Evolutionary conservation across 169 alveolate species (phyloP), one percentile per base, ranked within the genome.

Genomic region (Neospora caninum): DNA sequence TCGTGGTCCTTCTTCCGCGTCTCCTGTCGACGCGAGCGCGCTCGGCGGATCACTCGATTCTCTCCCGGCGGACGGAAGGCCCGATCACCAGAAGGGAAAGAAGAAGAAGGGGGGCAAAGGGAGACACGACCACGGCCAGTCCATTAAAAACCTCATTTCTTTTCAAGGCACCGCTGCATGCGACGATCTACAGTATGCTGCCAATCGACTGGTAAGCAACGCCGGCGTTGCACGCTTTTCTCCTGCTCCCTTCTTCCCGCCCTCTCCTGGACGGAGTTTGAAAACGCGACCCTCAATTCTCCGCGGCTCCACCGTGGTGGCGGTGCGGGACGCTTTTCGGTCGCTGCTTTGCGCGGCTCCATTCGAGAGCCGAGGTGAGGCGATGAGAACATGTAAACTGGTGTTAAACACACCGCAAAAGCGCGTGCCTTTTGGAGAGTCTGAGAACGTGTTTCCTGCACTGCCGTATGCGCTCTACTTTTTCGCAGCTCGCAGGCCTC

Each of bases 181-280:
- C 45, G 86, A n/a, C 27, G 86, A 78, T 38, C 86, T 78, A 0
- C 49, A 78, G 86, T 78, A 78, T 38, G 86, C 86, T n/a, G 86
- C 45, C 49, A 78, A 78, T n/a, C 39, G 86, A 22, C 86, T 78
- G 86, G 86, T 78, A 78, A 64, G 73, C 73, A 13, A 13, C 58
- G 58, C 13, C 58, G 58, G 58, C 22, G 58, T 13, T 13, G 58
- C n/a, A n/a, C n/a, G n/a, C n/a, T n/a, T n/a, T n/a, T n/a, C n/a
- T n/a, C n/a, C n/a, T n/a, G n/a, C n/a, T n/a, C n/a, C n/a, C n/a
- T n/a, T n/a, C n/a, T n/a, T n/a, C n/a, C n/a, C n/a, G n/a, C n/a
- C n/a, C n/a, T n/a, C n/a, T n/a, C n/a, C n/a, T n/a, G n/a, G n/a
- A n/a, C n/a, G n/a, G n/a, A n/a, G n/a, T n/a, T n/a, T n/a, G n/a